Evolutionary conservation across 495 filamentous ascomycete species (phyloP).

Genomic region (Penicillium flavigenum): DNA sequence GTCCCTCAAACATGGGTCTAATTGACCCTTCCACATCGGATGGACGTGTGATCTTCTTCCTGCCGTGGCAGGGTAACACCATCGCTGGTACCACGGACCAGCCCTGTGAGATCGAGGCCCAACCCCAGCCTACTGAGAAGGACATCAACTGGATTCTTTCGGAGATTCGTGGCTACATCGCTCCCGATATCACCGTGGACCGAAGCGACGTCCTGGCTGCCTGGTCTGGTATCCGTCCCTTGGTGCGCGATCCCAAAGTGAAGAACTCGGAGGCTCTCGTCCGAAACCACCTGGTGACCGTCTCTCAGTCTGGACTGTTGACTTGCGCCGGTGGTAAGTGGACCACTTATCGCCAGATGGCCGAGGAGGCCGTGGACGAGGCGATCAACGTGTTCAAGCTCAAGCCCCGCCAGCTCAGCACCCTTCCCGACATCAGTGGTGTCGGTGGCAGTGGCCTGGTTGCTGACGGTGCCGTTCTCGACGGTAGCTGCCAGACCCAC

Average conservation of each 20-base stretch:
- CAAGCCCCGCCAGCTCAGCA: constrained; percentile 53
- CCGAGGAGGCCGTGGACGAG: constrained; percentile 93
- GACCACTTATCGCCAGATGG: constrained; percentile 99
- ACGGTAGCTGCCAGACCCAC: constrained; percentile 90
- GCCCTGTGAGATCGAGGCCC: constrained; percentile 73
- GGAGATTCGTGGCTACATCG: constrained; percentile 85
- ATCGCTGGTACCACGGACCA: constrained; percentile 97
- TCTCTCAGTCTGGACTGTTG: constrained; percentile 80
- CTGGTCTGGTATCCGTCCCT: constrained; percentile 91
- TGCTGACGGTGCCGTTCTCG: constrained; percentile 71
- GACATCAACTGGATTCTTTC: constrained; percentile 97
- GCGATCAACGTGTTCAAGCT: constrained; percentile 77
- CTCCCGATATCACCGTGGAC: constrained; percentile 90
- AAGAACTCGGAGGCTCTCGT: constrained; percentile 93
- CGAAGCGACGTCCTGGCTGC: constrained; percentile 93
- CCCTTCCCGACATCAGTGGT: constrained; percentile 74
- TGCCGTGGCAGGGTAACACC: constrained; percentile 98
- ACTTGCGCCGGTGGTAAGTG: constrained; percentile 98
- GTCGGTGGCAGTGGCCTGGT: constrained; percentile 61
- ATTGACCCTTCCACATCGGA: constrained; percentile 95
- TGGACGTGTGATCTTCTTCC: constrained; percentile 97
- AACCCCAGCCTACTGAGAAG: constrained; percentile 84
- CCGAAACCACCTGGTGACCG: constrained; percentile 88
- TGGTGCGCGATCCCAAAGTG: constrained; percentile 92
- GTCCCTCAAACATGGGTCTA: constrained; percentile 90